Evolutionary conservation across 192 early-diverging fungal genomes (phyloP), one percentile per base, ranked within the genome.

Genomic region (Paraglomus brasilianum): DNA sequence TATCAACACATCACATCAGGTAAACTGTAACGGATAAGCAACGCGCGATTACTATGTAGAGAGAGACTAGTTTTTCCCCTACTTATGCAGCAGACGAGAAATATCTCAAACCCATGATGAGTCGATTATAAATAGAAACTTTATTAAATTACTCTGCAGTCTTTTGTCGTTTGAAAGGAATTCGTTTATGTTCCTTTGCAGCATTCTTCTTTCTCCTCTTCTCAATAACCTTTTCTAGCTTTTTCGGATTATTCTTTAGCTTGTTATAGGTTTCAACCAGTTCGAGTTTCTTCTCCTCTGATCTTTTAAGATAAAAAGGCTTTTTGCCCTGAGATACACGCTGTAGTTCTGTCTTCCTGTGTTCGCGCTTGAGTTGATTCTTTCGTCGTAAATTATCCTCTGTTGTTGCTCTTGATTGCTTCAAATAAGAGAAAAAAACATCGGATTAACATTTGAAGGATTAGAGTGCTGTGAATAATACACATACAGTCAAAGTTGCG

Each of bases 131-230:
- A 15, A 50, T 50, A 50, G 3, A 50, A 50, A 2, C 49, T 50
- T 19, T 50, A 50, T 50, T 50, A 50, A 72, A 56, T 63, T 71
- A 70, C 10, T 59, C 67, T 70, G 58, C 74, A 71, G 58, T 48
- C 69, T 66, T 75, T 67, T 79, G 78, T n/a, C 69, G 72, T 78
- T 71, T 80, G 69, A 74, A 87, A 15, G 87, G 90, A 69, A 95
- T 78, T 57, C 74, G 72, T 43, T 79, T 81, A 70, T 91, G 88
- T 51, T 97, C 93, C 75, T 93, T 96, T 14, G 87, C 78, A 5
- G 95, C 89, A 72, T 99, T 97, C 72, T 87, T 86, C 84, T 99
- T 96, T 72, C 97, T 84, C 70, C 91, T 83, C 83, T 96, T 95
- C 71, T 99, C 95, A 68, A 98, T 77, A 40, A 91, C 82, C 50